Evolutionary conservation across 768 basidiomycete genomes (phyloP), one percentile per base, ranked within the genome.

Genomic region (Gymnopilus dilepis): DNA sequence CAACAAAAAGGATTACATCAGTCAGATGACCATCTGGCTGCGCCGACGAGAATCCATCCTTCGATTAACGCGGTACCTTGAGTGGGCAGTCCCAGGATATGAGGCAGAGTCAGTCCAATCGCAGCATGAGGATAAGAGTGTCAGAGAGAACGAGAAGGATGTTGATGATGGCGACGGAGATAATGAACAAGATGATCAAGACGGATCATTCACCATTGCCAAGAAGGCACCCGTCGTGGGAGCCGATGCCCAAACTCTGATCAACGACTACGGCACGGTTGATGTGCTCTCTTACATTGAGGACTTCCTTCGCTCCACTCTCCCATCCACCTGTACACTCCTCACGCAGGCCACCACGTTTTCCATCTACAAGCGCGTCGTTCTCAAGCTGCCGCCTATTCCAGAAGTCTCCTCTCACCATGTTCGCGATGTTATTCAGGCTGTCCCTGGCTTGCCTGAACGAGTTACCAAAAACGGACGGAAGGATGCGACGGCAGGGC

Each of bases 21-120:
- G 47, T 7, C 80, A 82, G 56, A 84, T 84, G 82, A 72, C 74
- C 0, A 38, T 19, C 0, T 80, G 77, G 76, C 67, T 84, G 0
- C 43, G 56, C 1, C 66, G 75, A 1, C 77, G 76, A 30, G 81
- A 82, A 59, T 65, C 72, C 0, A 61, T 81, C 6, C 33, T 62
- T 21, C 48, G 60, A 2, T 70, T 65, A 13, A 24, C 41, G 4
- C 6, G 38, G 0, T 80, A 73, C 54, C 60, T 80, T 1, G 8
- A 64, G 19, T 79, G 78, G 78, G 59, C 58, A 0, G 17, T 64
- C 9, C 64, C 61, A 0, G 34, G 38, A 15, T 57, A 59, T 41
- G 13, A 37, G 11, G 40, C 47, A 1, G 37, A 42, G 12, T 15
- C 15, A 7, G 31, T 40, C 7, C 37, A 51, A 15, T 33, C 17